Base-by-base conservation (phyloP, 192 early-diverging fungal genomes). In the Entomortierella lignicola region DNA sequence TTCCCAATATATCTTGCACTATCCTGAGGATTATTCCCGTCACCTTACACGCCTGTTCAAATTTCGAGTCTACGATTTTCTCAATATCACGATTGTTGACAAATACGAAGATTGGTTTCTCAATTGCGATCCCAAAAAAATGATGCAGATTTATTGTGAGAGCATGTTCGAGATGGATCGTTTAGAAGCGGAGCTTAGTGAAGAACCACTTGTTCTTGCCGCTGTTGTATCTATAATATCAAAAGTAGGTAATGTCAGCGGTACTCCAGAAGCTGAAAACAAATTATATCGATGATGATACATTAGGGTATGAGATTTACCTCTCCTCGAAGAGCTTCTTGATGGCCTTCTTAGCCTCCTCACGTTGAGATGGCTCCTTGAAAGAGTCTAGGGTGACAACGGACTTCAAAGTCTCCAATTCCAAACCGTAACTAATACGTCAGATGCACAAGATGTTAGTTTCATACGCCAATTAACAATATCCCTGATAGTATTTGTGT, bases 191-290 rank as follows among this genome's bases (percentile, higher is more conserved):
- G 72, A 99, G 94, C 92, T 99, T 99, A 88, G 93, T 92, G 90
- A 99, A 99, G 95, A 99, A 99, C 98, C 98, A 99, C 91, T 96
- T 96, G 93, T 98, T 99, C 94, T 99, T 99, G 86, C 98, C 98
- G 79, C 90, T 88, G 82, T 93, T 91, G 91, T 99, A 97, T 83
- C 96, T 79, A 43, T 32, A 43, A 27, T 29, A 7, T 6, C 12
- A 43, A 31, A 59, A 18, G 39, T 26, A 31, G 18, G 50, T 21
- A 4, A 4, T 37, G 34, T 37, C 34, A 37, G 34, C 34, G 10
- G 34, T 37, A 37, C 5, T 37, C 34, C 34, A 7, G 34, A 37
- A 37, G 10, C 4, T 37, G 34, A 55, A 26, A 55, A 13, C 10
- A 10, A 26, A 8, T 25, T 13, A 26, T 37, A 12, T 30, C 29